A percentile compares a stretch with the other conserved stretches of the same genome.
phyloP scores from a whole-genome alignment of 2,329 filamentous ascomycete species.

The Alternaria sp. region DNA sequence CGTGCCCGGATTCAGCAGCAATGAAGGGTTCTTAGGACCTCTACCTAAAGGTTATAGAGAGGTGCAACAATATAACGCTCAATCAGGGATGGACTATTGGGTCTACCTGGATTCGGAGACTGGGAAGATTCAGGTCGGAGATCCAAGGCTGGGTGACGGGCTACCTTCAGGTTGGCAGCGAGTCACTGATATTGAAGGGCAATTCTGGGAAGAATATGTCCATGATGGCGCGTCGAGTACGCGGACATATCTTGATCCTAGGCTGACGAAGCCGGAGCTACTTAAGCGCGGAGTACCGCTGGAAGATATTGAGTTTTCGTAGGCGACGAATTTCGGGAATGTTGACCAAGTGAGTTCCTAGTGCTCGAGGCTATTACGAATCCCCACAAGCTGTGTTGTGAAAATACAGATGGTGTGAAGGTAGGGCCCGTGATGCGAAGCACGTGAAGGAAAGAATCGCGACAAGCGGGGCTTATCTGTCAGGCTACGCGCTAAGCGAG shows the following conservation, averaged over 20 bases:
- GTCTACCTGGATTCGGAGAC: no score
- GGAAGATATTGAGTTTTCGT: neutral
- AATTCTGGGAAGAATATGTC: accelerated
- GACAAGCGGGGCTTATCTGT: slow-evolving; percentile 5
- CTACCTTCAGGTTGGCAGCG: neutral
- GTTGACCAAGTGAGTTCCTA: neutral
- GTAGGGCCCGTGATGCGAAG: neutral
- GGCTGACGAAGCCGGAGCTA: no score
- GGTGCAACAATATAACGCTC: neutral
- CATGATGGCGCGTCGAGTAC: neutral
- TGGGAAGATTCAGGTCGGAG: no score
- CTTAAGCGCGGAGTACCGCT: neutral
- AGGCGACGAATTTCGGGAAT: no score
- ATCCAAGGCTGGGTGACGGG: neutral
- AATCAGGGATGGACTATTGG: neutral
- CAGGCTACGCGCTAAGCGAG: slow-evolving; percentile 13
- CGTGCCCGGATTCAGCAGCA: neutral
- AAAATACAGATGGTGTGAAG: neutral
- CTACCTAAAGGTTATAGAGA: neutral
- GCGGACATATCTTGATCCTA: neutral
- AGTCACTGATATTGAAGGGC: neutral
- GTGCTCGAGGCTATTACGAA: no score
- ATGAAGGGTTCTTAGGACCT: neutral
- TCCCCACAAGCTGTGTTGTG: neutral
- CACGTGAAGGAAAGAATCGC: neutral